Evolutionary conservation across 192 early-diverging fungal species (phyloP), one percentile per base, ranked within the genome.

Genomic region (Allomyces arbusculus): DNA sequence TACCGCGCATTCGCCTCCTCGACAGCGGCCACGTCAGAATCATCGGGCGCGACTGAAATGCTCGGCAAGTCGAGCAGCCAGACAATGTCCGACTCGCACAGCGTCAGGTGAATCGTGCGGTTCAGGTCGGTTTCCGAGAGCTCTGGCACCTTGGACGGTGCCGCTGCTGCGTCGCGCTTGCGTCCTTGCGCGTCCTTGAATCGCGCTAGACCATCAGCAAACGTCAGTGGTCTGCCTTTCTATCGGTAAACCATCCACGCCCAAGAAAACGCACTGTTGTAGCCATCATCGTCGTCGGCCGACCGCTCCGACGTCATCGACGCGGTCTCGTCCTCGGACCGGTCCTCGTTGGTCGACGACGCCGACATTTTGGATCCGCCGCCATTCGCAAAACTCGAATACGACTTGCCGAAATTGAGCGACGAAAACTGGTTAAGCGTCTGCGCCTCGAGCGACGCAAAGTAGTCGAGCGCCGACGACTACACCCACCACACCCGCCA

Each of bases 31-130:
- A 71, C 70, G 44, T 79, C 77, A 1, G 67, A 24, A 44, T 67
- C 75, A 14, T 84, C 82, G 23, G 61, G 69, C 22, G 70, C 78
- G 5, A 84, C 76, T 1, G 68, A 69, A 3, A 76, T 62, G 14
- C 76, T 72, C 3, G 77, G 76, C 10, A 84, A 25, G 58, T 77
- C 72, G 4, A 80, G 65, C 14, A 84, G 69, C 11, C 45, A 43
- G 11, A 81, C 75, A 5, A 72, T 77, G n/a, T 72, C 69, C 0
- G 82, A 83, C 69, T 84, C 82, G 3, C 64, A 69, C 7, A 84
- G 68, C 16, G 63, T 55, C 23, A 84, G 66, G 26, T 80, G 68
- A 19, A 79, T 62, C 14, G 67, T 23, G 65, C 69, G 72, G 69
- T 73, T 73, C 68, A 24, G 58, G 28, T 66, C 70, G 26, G 20